These are phyloP conservation scores for Erodium maritimum DNA, from an alignment of 345 rosid species.

Conservation along the genomic window DNA sequence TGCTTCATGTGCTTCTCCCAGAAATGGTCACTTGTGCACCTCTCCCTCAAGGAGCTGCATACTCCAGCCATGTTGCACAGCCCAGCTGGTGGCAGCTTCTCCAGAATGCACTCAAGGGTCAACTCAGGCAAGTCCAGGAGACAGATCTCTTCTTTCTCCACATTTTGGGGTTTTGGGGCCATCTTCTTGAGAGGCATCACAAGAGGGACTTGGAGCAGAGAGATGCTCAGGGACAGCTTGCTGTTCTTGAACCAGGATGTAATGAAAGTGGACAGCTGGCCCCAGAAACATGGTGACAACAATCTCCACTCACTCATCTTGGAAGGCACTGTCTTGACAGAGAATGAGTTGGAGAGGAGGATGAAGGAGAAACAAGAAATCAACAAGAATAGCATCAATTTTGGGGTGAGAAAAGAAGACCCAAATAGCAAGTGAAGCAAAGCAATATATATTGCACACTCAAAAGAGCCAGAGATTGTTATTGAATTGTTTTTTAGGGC, in stretches of 20 bases:
- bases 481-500: too few relatives aligned
- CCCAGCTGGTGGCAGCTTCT: constrained; percentile 55
- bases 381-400: constrained; percentile 30
- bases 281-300: constrained; percentile 23
- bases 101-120: constrained; percentile 56
- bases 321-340: constrained; percentile 13
- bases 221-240: constrained; percentile 7
- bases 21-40: constrained; percentile 47
- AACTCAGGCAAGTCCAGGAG: constrained; percentile 76
- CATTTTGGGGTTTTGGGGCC: constrained; percentile 10
- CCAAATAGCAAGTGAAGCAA: not conserved
- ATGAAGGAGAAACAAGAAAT: constrained; percentile 30
- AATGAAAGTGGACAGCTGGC: constrained; percentile 17
- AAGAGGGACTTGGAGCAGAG: constrained; percentile 1
- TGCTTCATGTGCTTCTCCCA: constrained; percentile 71
- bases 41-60: constrained; percentile 45
- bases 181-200: constrained; percentile 15
- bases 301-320: constrained; percentile 16
- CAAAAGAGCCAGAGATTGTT: not conserved
- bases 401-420: not conserved
- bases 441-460: too few relatives aligned
- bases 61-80: constrained; percentile 59
- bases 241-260: constrained; percentile 18
- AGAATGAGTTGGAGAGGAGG: constrained; percentile 21
- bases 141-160: constrained; percentile 22